Evolutionary conservation across 2,329 filamentous ascomycete genomes (phyloP).

Genomic region (Penicillium brasilianum): DNA sequence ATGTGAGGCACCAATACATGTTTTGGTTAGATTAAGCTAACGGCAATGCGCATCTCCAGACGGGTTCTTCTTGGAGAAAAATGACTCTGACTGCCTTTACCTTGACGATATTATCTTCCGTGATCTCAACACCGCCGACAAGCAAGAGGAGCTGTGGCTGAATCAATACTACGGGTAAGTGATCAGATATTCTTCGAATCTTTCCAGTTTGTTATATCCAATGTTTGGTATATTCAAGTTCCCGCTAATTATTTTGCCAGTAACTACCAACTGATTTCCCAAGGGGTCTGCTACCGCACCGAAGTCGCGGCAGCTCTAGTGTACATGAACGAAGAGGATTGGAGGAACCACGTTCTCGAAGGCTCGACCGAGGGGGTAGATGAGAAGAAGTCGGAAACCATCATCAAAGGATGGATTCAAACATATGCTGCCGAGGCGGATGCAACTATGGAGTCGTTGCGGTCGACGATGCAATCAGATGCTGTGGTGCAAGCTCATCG

Average conservation of each 20-base stretch:
- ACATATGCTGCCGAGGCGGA: constrained; percentile 44
- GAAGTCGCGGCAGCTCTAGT: constrained; percentile 48
- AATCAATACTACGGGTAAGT: constrained; percentile 49
- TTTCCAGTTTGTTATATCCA: constrained; percentile 9
- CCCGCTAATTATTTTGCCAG: constrained; percentile 30
- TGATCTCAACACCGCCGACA: constrained; percentile 33
- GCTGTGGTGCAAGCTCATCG: constrained; percentile 25
- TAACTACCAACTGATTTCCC: constrained; percentile 47
- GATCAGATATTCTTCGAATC: not conserved
- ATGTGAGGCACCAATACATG: constrained; percentile 38
- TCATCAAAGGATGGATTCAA: constrained; percentile 45
- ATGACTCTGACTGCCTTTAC: constrained; percentile 47
- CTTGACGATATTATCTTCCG: constrained; percentile 49
- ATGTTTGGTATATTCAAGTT: constrained; percentile 7
- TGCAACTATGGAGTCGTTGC: constrained; percentile 33
- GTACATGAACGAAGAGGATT: constrained; percentile 46
- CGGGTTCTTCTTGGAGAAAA: constrained; percentile 49
- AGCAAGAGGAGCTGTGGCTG: constrained; percentile 41
- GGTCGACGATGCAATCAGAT: constrained; percentile 23
- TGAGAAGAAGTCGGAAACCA: constrained; percentile 36
- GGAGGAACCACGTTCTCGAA: constrained; percentile 48
- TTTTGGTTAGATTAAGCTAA: no score
- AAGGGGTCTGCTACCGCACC: constrained; percentile 50
- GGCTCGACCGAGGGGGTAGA: constrained; percentile 38
- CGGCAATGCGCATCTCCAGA: constrained; percentile 34